Evolutionary conservation across 2,329 filamentous ascomycete genomes (phyloP).

Genomic region (Epichloe sp.): DNA sequence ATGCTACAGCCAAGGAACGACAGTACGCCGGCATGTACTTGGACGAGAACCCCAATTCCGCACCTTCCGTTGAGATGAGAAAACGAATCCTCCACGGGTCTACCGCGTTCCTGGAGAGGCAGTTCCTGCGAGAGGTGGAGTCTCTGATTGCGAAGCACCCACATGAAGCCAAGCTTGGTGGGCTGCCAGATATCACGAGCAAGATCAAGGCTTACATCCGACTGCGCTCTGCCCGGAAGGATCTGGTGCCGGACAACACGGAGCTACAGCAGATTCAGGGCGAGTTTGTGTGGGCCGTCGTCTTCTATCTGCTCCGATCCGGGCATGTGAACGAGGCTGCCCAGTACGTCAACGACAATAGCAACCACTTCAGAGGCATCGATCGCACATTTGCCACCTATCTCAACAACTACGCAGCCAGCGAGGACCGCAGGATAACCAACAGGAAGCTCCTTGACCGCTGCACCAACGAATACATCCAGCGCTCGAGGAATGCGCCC

Average conservation of each 20-base stretch:
- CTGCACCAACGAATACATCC: slow-evolving; percentile 81
- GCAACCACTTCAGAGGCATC: slow-evolving; percentile 71
- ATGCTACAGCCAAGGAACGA: slow-evolving; percentile 58
- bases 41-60: slow-evolving; percentile 56
- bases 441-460: slow-evolving; percentile 69
- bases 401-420: slow-evolving; percentile 69
- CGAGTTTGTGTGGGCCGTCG: slow-evolving; percentile 84
- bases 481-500: slow-evolving; percentile 69
- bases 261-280: slow-evolving; percentile 68
- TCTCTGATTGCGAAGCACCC: slow-evolving; percentile 68
- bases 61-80: slow-evolving; percentile 51
- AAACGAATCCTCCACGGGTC: slow-evolving; percentile 73
- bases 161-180: slow-evolving; percentile 77
- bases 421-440: slow-evolving; percentile 58
- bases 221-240: slow-evolving; percentile 64
- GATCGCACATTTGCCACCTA: slow-evolving; percentile 86
- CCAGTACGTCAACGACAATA: slow-evolving; percentile 70
- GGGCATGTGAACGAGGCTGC: slow-evolving; percentile 77
- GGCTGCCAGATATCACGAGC: slow-evolving; percentile 74
- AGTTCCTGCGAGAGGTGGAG: slow-evolving; percentile 70
- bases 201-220: slow-evolving; percentile 90
- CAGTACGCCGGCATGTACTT: slow-evolving; percentile 67
- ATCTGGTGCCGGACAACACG: slow-evolving; percentile 68
- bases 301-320: slow-evolving; percentile 81
- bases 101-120: slow-evolving; percentile 64